Conservation (phyloP, 2,329 filamentous ascomycete species). For the Talaromyces marneffei region DNA sequence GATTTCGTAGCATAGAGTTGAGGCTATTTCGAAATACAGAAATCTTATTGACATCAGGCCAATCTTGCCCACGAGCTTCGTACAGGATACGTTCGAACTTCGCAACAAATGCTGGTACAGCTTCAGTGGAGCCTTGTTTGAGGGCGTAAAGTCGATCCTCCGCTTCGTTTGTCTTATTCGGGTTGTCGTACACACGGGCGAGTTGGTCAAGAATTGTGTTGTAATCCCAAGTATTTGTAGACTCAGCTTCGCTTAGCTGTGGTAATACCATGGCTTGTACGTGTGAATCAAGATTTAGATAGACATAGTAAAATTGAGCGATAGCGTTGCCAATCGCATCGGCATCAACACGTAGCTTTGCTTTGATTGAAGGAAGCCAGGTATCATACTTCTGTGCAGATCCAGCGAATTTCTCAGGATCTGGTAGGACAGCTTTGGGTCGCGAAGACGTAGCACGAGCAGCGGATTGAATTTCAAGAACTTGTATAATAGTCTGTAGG, state of each 20-base stretch:
- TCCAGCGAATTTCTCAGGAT: too few species aligned
- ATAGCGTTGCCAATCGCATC: neutral
- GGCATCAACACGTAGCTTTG: neutral
- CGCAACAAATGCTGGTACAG: neutral
- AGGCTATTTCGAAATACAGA: neutral
- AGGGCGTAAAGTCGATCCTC: neutral
- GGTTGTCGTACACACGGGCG: neutral
- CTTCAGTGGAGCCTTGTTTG: neutral
- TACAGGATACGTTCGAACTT: neutral
- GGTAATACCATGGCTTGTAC: neutral
- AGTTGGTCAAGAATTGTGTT: neutral
- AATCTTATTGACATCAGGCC: neutral
- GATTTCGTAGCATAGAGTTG: neutral
- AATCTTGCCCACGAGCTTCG: neutral
- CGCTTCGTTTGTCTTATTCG: neutral
- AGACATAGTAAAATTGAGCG: neutral
- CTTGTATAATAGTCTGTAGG: too few species aligned
- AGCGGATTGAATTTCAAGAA: too few species aligned
- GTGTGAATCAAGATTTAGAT: neutral
- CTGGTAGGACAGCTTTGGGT: too few species aligned
- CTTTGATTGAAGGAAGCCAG: neutral
- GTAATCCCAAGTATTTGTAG: neutral
- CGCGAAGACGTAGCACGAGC: too few species aligned
- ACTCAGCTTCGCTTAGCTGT: neutral
- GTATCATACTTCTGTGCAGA: neutral